phyloP scores from a whole-genome alignment of 116 monocot species.

The Zostera marina region DNA sequence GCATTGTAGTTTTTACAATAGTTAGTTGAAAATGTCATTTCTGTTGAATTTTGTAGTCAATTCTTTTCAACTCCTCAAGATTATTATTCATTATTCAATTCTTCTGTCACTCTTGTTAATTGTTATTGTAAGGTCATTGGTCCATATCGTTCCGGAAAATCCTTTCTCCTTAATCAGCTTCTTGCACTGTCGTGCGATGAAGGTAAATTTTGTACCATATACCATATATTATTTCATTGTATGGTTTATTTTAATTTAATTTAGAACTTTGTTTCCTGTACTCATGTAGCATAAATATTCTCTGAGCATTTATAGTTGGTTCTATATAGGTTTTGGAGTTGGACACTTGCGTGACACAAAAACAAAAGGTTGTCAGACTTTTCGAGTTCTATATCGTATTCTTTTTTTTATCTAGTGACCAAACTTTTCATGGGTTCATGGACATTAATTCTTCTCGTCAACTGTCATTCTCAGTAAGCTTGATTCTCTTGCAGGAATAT shows the following conservation, averaged over 20 bases:
- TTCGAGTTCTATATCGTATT: background rate
- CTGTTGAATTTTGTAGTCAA: too few relatives aligned
- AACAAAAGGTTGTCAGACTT: conserved; percentile 63
- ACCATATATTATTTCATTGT: background rate
- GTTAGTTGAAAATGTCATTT: too few relatives aligned
- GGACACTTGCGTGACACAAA: conserved; percentile 99
- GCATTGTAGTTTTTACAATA: too few relatives aligned
- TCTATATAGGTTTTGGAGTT: conserved; percentile 92
- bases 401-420: background rate
- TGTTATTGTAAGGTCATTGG: conserved; percentile 68
- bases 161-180: conserved; percentile 98
- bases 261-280: background rate
- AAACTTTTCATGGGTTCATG: conserved; percentile 1
- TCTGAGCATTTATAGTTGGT: background rate
- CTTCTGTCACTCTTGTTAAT: background rate
- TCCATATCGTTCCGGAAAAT: conserved; percentile 98
- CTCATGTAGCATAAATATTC: background rate
- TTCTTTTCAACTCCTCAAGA: too few relatives aligned
- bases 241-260: background rate
- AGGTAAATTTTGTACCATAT: conserved; percentile 34
- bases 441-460: background rate
- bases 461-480: conserved; percentile 1
- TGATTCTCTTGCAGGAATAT: conserved; percentile 53
- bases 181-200: conserved; percentile 92
- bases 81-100: background rate